Conservation (phyloP, 1,284 basidiomycete genomes). For the Amylostereum areolatum region DNA sequence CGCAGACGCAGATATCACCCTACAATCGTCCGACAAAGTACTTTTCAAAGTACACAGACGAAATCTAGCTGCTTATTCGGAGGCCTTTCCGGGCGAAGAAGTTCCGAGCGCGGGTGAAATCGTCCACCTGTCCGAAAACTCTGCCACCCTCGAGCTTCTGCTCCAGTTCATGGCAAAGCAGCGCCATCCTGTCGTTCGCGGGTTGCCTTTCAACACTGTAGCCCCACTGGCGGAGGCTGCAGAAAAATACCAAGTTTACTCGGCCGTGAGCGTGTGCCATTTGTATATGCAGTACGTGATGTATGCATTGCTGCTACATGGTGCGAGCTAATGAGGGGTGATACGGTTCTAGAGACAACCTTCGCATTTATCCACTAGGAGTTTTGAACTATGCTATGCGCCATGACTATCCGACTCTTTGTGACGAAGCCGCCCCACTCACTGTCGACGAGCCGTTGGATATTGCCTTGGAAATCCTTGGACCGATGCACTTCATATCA, state of each 20-base stretch:
- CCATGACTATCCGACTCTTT: too few species aligned
- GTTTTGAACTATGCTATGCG: too few species aligned
- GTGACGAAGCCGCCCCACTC: too few species aligned
- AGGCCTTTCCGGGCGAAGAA: slow-evolving; percentile 10
- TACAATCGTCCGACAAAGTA: slow-evolving; percentile 14
- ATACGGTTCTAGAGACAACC: too few species aligned
- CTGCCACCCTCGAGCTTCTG: slow-evolving; percentile 11
- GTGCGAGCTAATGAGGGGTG: too few species aligned
- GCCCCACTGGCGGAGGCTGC: slow-evolving; percentile 8
- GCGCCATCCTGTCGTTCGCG: slow-evolving; percentile 2
- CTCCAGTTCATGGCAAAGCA: slow-evolving; percentile 11
- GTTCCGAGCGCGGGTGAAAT: slow-evolving; percentile 8
- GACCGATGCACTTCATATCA: too few species aligned
- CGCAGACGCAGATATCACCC: slow-evolving; percentile 6
- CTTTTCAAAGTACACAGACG: slow-evolving; percentile 13
- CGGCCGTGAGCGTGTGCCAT: slow-evolving; percentile 8
- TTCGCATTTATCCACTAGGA: too few species aligned
- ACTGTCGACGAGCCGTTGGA: too few species aligned
- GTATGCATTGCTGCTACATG: not conserved
- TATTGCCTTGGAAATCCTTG: too few species aligned
- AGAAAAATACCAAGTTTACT: slow-evolving; percentile 10
- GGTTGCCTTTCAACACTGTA: not conserved
- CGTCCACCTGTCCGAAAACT: slow-evolving; percentile 18
- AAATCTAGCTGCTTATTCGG: slow-evolving; percentile 13
- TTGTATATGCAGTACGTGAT: slow-evolving; percentile 6